Evolutionary conservation across 2,329 filamentous ascomycete genomes (phyloP).

Genomic region (Talaromyces amestolkiae): DNA sequence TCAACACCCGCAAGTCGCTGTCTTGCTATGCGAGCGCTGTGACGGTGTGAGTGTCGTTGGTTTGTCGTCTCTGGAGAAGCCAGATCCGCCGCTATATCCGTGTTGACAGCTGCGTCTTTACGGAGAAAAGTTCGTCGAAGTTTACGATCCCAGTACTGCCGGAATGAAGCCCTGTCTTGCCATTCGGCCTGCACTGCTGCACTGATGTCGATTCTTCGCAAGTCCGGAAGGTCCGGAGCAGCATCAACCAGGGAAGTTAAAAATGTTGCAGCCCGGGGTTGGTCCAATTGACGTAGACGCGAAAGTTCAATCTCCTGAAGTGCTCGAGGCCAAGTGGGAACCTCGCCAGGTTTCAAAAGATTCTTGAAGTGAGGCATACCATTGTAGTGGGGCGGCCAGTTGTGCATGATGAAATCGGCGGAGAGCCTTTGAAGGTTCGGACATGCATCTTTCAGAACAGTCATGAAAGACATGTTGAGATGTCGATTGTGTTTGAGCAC

Average conservation of each 20-base stretch:
- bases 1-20: conserved; percentile 29
- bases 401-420: conserved; percentile 78
- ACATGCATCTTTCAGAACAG: conserved; percentile 63
- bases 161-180: conserved; percentile 76
- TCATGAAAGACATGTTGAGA: conserved; percentile 72
- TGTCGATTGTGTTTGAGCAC: conserved; percentile 75
- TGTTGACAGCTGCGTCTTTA: conserved; percentile 21
- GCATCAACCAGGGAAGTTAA: conserved; percentile 74
- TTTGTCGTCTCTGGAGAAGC: neutral
- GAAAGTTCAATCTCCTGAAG: conserved; percentile 71
- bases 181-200: conserved; percentile 76
- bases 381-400: conserved; percentile 65
- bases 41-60: conserved; percentile 34
- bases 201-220: conserved; percentile 70
- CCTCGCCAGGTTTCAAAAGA: conserved; percentile 56
- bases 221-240: conserved; percentile 61
- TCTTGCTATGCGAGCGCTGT: conserved; percentile 40
- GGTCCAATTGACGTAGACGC: conserved; percentile 72
- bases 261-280: conserved; percentile 69
- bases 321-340: conserved; percentile 74
- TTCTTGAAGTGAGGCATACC: conserved; percentile 71
- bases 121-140: conserved; percentile 55
- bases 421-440: conserved; percentile 67
- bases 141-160: conserved; percentile 72
- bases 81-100: neutral